Percentiles rank a stretch among this genome's conserved stretches.
Conservation (phyloP, 2,329 filamentous ascomycete species). For the Cytospora chrysosperma region DNA sequence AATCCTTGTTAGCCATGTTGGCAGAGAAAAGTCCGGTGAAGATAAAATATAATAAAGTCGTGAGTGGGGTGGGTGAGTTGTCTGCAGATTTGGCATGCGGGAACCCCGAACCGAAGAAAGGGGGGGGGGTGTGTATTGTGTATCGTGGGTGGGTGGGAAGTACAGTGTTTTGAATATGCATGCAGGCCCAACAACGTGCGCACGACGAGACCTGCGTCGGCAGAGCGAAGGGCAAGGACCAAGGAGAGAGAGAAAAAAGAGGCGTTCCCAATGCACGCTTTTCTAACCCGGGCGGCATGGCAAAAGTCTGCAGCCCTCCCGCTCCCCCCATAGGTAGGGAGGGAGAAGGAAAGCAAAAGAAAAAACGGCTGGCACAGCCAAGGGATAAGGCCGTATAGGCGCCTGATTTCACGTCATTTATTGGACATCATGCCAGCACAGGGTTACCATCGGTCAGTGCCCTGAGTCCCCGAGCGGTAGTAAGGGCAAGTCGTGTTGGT, state of each 20-base stretch:
- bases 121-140: neutral
- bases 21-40: neutral
- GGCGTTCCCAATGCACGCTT: neutral
- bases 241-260: neutral
- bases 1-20: constrained; percentile 11
- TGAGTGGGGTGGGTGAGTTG: neutral
- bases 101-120: neutral
- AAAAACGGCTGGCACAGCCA: neutral
- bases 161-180: neutral
- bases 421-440: neutral
- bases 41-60: neutral
- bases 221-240: neutral
- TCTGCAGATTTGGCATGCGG: neutral
- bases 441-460: neutral
- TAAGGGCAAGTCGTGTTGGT: neutral
- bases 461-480: neutral
- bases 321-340: neutral
- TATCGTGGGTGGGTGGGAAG: neutral
- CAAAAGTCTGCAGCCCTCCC: neutral
- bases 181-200: neutral
- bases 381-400: neutral
- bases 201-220: neutral
- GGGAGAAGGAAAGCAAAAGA: neutral
- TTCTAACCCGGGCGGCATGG: neutral
- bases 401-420: neutral